Conservation (phyloP, 352 stramenopile species). For the Globisporangium rhizosaccharum region DNA sequence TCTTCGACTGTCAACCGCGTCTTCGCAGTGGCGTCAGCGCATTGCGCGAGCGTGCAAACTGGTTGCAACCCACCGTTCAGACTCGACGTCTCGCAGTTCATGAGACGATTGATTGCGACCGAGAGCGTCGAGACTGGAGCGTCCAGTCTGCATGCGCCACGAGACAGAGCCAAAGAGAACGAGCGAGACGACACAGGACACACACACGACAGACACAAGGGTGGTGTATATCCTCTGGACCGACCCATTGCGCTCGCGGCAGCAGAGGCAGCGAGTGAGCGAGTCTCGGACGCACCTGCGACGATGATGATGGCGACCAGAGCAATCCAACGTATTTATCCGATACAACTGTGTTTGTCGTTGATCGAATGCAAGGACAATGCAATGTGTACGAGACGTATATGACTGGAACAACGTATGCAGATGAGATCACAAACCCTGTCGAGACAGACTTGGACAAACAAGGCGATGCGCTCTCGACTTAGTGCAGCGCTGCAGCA, state of each 20-base stretch:
- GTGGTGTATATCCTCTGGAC: too few relatives aligned
- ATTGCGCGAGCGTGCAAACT: not conserved
- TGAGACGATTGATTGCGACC: too few relatives aligned
- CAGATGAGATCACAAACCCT: not conserved
- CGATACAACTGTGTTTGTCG: not conserved
- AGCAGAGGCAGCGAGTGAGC: not conserved
- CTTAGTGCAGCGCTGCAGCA: slow-evolving; percentile 7
- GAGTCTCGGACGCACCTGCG: not conserved
- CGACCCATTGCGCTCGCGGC: not conserved
- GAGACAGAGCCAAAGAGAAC: too few relatives aligned
- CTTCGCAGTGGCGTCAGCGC: not conserved
- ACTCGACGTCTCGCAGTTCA: too few relatives aligned
- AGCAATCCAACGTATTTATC: not conserved
- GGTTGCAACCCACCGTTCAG: too few relatives aligned
- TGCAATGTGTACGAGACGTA: too few relatives aligned
- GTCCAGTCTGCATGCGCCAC: too few relatives aligned
- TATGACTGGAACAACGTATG: not conserved
- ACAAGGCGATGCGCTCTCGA: too few relatives aligned
- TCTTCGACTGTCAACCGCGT: not conserved
- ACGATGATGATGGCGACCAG: not conserved
- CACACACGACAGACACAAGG: too few relatives aligned
- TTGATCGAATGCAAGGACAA: not conserved
- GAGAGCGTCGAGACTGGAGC: too few relatives aligned
- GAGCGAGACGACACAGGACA: too few relatives aligned
- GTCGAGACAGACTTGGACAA: not conserved